Percentiles rank a stretch among this genome's conserved stretches.
Evolutionary conservation across 202 grass and related monocot genomes (phyloP).

Genomic region (Musa balbisiana): DNA sequence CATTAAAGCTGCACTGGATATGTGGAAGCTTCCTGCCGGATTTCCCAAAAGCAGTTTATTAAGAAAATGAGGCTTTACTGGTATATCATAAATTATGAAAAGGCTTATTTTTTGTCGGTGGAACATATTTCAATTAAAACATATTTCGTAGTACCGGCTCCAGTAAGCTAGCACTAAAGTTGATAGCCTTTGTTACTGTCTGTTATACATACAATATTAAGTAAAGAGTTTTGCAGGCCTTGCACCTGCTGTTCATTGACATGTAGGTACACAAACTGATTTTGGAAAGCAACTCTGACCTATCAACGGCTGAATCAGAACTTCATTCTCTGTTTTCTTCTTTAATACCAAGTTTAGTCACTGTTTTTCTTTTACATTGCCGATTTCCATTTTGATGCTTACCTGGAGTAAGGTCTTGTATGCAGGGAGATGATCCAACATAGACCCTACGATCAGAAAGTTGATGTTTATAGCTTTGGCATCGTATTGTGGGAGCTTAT

Average conservation of each 20-base stretch:
- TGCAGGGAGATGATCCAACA: constrained; percentile 68
- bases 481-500: constrained; percentile 78
- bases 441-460: constrained; percentile 57
- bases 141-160: not conserved
- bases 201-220: too few species aligned
- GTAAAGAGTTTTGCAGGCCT: too few species aligned
- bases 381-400: not conserved
- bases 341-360: not conserved
- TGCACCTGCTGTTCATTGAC: too few species aligned
- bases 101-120: too few species aligned
- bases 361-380: not conserved
- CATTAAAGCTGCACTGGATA: not conserved
- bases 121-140: not conserved
- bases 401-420: not conserved
- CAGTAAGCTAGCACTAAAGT: not conserved
- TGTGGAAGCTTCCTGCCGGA: not conserved
- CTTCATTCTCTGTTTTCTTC: not conserved
- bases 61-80: too few species aligned
- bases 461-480: constrained; percentile 84
- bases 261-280: too few species aligned
- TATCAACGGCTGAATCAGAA: not conserved
- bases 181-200: not conserved
- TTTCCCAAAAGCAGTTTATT: too few species aligned
- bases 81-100: too few species aligned
- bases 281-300: not conserved